phyloP scores from a whole-genome alignment of 257 asterid species.

The Solanum lycopersicoides region DNA sequence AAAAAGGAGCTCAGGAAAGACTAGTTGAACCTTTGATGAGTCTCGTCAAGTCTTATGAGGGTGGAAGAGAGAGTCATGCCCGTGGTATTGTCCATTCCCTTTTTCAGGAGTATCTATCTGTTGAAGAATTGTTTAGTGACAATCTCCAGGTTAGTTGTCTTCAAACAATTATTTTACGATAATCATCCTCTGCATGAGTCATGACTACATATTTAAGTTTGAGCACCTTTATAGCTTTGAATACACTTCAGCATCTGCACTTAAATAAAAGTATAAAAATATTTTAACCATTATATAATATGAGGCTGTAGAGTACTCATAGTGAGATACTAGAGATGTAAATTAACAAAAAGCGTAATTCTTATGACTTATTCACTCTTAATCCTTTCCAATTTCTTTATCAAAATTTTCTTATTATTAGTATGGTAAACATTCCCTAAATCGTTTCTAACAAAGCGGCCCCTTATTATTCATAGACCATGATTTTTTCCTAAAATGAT shows the following conservation, averaged over 20 bases:
- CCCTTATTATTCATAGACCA: background rate
- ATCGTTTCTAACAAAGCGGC: background rate
- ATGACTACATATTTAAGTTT: background rate
- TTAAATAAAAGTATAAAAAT: background rate
- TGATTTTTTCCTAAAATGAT: background rate
- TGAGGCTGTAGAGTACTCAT: background rate
- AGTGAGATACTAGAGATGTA: background rate
- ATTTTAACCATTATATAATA: background rate
- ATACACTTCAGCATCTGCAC: background rate
- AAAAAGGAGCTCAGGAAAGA: conserved; percentile 91
- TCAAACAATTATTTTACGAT: background rate
- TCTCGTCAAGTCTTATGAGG: conserved; percentile 90
- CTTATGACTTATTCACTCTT: background rate
- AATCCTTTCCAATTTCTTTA: background rate
- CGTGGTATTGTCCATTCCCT: conserved; percentile 83
- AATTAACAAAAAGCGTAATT: background rate
- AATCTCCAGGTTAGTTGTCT: conserved; percentile 64
- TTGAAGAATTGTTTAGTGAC: conserved; percentile 93
- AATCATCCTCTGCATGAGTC: background rate
- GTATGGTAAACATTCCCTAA: background rate
- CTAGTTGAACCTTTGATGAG: conserved; percentile 81
- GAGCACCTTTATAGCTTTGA: background rate
- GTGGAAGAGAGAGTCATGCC: conserved; percentile 99
- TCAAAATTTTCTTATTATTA: background rate
- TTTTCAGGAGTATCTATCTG: conserved; percentile 72